A percentile compares a stretch with the other conserved stretches of the same genome.
phyloP scores from a whole-genome alignment of 2,329 filamentous ascomycete genomes.

The Biscogniauxia marginata region DNA sequence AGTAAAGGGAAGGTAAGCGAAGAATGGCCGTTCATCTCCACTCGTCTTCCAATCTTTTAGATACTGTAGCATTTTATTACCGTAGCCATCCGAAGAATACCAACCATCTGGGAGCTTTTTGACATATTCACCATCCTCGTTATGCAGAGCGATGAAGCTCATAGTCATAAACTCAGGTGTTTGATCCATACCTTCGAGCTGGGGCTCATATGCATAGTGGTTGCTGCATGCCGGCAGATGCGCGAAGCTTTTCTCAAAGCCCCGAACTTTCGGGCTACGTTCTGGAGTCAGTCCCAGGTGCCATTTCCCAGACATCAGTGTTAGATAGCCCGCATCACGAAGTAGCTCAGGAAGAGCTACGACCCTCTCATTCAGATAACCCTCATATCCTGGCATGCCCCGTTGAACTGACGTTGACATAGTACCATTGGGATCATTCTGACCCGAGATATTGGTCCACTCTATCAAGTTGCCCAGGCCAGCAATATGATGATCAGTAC shows the following conservation, averaged over 20 bases:
- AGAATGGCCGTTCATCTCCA: slow-evolving; percentile 47
- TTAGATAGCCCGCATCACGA: slow-evolving; percentile 57
- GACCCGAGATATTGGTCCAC: slow-evolving; percentile 40
- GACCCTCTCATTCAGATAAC: slow-evolving; percentile 60
- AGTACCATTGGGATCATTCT: slow-evolving; percentile 32
- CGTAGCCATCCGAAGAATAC: slow-evolving; percentile 55
- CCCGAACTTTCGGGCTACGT: slow-evolving; percentile 52
- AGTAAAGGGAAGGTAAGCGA: slow-evolving; percentile 60
- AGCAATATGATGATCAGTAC: slow-evolving; percentile 60
- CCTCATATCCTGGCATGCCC: slow-evolving; percentile 61
- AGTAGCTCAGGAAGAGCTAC: slow-evolving; percentile 58
- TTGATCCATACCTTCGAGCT: slow-evolving; percentile 37
- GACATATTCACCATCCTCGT: slow-evolving; percentile 37
- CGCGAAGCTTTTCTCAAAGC: slow-evolving; percentile 59
- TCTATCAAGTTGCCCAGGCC: slow-evolving; percentile 59
- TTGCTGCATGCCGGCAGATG: slow-evolving; percentile 60
- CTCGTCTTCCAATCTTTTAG: slow-evolving; percentile 45
- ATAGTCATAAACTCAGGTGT: slow-evolving; percentile 40
- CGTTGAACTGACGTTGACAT: slow-evolving; percentile 43
- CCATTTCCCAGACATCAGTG: slow-evolving; percentile 63
- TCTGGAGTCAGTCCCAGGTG: slow-evolving; percentile 60
- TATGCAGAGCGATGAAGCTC: slow-evolving; percentile 39
- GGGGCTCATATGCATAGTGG: slow-evolving; percentile 51
- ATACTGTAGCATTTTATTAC: slow-evolving; percentile 51
- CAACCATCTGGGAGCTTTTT: slow-evolving; percentile 47